These are phyloP conservation scores for Diplodia mutila DNA, from an alignment of 2,329 filamentous ascomycete species.

Conservation along the genomic window DNA sequence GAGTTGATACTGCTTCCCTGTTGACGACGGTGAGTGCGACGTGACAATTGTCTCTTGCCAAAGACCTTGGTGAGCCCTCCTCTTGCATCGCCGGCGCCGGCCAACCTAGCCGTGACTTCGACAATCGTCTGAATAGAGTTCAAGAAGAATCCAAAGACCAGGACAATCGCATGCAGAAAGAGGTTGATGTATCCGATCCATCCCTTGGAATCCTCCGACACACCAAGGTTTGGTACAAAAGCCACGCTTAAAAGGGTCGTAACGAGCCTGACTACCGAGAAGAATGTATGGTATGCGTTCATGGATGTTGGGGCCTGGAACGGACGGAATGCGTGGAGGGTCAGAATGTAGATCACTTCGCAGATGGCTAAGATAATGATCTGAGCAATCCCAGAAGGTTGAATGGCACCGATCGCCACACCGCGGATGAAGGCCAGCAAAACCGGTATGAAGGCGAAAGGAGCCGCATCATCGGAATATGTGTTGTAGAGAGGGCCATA, in stretches of 20 bases:
- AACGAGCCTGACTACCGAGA: conserved; percentile 75
- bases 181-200: conserved; percentile 96
- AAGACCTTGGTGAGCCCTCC: conserved; percentile 87
- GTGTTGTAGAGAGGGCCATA: conserved; percentile 98
- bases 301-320: conserved; percentile 93
- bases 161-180: conserved; percentile 78
- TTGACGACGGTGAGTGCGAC: conserved; percentile 65
- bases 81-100: conserved; percentile 77
- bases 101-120: conserved; percentile 80
- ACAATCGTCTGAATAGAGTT: conserved; percentile 89
- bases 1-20: conserved; percentile 82
- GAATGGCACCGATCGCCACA: conserved; percentile 88
- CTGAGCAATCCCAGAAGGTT: conserved; percentile 90
- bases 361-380: conserved; percentile 90
- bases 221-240: conserved; percentile 81
- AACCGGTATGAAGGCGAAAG: conserved; percentile 86
- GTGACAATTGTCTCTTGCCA: conserved; percentile 84
- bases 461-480: conserved; percentile 88
- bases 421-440: conserved; percentile 83
- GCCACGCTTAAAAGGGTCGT: conserved; percentile 60
- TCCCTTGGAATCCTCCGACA: conserved; percentile 78
- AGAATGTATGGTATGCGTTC: conserved; percentile 92
- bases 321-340: conserved; percentile 85
- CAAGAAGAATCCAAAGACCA: conserved; percentile 90
- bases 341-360: conserved; percentile 87